Evolutionary conservation across 2,329 filamentous ascomycete species (phyloP).

Genomic region (Rutstroemia sp.): DNA sequence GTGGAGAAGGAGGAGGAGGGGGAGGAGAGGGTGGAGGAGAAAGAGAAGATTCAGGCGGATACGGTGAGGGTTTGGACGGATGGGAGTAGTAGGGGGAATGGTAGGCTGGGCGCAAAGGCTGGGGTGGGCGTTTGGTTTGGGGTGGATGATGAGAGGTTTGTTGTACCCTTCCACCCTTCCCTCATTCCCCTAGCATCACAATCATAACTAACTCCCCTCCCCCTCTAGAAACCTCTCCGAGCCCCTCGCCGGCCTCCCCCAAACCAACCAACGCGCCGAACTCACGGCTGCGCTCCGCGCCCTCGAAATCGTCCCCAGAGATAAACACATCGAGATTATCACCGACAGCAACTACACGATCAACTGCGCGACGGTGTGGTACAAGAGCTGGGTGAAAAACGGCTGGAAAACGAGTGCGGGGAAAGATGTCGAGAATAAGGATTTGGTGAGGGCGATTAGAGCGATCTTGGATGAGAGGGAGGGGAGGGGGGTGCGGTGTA

Average conservation of each 20-base stretch:
- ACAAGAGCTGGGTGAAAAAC: constrained; percentile 64
- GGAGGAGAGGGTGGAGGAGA: constrained; percentile 3
- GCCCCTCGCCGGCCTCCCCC: constrained; percentile 34
- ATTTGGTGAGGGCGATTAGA: constrained; percentile 69
- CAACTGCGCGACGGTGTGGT: constrained; percentile 83
- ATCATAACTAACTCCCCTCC: neutral
- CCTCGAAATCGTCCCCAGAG: constrained; percentile 63
- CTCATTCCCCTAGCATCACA: neutral
- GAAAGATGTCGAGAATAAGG: constrained; percentile 75
- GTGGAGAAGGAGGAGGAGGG: constrained; percentile 10
- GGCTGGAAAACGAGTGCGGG: constrained; percentile 68
- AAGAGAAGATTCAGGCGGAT: constrained; percentile 23
- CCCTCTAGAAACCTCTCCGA: constrained; percentile 43
- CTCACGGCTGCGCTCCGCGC: constrained; percentile 81
- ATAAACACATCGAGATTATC: constrained; percentile 66
- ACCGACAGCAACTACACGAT: constrained; percentile 92
- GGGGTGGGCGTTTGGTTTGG: constrained; percentile 62
- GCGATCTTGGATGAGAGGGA: constrained; percentile 63
- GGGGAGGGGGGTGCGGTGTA: constrained; percentile 50
- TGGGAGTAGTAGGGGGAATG: constrained; percentile 54
- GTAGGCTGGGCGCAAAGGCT: constrained; percentile 44
- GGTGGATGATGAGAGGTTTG: constrained; percentile 44
- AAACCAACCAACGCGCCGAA: constrained; percentile 97
- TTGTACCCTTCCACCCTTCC: constrained; percentile 5
- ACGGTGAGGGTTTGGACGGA: constrained; percentile 50